phyloP scores from a whole-genome alignment of 2,329 filamentous ascomycete species.

The Corinectria fuckeliana region DNA sequence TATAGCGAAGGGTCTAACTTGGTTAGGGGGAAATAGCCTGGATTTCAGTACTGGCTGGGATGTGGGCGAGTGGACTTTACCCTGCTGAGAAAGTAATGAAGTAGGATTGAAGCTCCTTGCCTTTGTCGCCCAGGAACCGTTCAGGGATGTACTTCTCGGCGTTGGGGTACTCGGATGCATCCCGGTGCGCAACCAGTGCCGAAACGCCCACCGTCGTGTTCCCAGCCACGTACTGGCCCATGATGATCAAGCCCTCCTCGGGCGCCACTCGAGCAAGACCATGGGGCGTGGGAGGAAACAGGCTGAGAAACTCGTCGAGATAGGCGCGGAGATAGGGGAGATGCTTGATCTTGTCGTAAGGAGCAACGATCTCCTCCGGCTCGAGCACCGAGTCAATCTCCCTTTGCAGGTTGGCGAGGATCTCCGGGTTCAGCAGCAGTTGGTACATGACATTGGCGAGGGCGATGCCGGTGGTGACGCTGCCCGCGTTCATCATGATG shows the following conservation, averaged over 20 bases:
- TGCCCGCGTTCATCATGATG: constrained; percentile 61
- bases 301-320: constrained; percentile 54
- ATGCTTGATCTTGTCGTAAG: constrained; percentile 57
- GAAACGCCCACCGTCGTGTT: constrained; percentile 50
- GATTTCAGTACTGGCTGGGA: too few species aligned
- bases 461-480: constrained; percentile 55
- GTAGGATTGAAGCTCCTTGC: constrained; percentile 43
- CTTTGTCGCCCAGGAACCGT: constrained; percentile 48
- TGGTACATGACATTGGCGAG: constrained; percentile 60
- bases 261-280: constrained; percentile 36
- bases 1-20: too few species aligned
- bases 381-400: constrained; percentile 55
- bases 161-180: constrained; percentile 48
- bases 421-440: constrained; percentile 53
- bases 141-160: constrained; percentile 48
- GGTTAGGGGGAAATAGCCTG: too few species aligned
- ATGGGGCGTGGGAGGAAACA: constrained; percentile 39
- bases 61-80: too few species aligned
- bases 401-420: constrained; percentile 46
- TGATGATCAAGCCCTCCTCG: constrained; percentile 37
- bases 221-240: constrained; percentile 42
- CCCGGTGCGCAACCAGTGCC: constrained; percentile 45
- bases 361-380: constrained; percentile 49
- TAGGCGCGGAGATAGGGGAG: constrained; percentile 59
- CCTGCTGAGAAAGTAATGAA: constrained; percentile 51